Base-by-base conservation (phyloP, 257 asterid genomes). In the Lavandula angustifolia region DNA sequence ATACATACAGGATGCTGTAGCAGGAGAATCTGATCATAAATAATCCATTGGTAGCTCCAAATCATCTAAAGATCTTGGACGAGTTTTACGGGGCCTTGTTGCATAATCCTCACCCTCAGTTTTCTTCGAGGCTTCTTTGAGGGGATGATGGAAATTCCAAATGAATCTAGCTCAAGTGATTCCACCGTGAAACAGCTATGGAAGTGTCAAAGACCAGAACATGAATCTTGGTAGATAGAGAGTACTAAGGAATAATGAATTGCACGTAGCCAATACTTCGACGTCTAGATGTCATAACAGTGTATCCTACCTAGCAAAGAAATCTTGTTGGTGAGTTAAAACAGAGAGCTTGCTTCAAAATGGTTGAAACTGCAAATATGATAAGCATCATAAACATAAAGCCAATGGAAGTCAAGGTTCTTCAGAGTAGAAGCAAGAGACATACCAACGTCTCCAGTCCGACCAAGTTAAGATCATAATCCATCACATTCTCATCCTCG, bases 1-100 rank as follows among this genome's bases (percentile, higher is more conserved):
- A n/a, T n/a, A n/a, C n/a, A 22, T 22, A 47, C 34, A 68, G 64
- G 32, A 59, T 10, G 46, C 5, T 34, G 41, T 43, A 42, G 72
- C 67, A 33, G 34, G 12, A 37, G 52, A 37, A 31, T 62, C 57
- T 69, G 64, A 65, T 75, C 78, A 83, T 22, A 75, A 57, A 72
- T 67, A 87, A 60, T 84, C 95, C 87, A 87, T 82, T 5, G 94
- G 95, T 6, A 77, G 79, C 78, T 82, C 86, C 92, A 81, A 84
- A 0, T 84, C 85, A 72, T 73, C 83, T 1, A 9, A 31, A 1
- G 70, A 32, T 67, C 74, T 66, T 37, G 16, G 68, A 64, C 68
- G 57, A 9, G 68, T 62, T 55, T 44, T 76, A 38, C 70, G 68
- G 50, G 66, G 59, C 40, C 74, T 71, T 64, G 46, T 66, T 9